Evolutionary conservation across 2,329 filamentous ascomycete genomes (phyloP).

Genomic region (Capronia epimyces): DNA sequence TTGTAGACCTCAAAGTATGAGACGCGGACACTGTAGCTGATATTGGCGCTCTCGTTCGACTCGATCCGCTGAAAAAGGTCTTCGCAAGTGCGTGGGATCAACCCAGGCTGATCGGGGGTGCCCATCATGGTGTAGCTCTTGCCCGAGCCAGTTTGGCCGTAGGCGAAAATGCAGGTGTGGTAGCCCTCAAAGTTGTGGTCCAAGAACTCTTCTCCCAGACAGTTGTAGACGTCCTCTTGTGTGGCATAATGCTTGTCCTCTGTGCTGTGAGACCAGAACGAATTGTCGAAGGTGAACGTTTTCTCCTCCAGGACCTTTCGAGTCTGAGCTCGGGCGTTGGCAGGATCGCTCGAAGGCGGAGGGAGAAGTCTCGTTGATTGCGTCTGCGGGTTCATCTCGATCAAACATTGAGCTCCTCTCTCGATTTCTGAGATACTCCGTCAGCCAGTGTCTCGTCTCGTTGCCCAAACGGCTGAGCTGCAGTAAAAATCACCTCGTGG

Average conservation of each 20-base stretch:
- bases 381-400: conserved; percentile 82
- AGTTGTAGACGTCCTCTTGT: conserved; percentile 91
- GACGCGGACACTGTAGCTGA: conserved; percentile 94
- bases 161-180: conserved; percentile 98
- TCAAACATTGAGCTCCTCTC: conserved; percentile 73
- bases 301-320: conserved; percentile 80
- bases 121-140: conserved; percentile 99
- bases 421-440: conserved; percentile 61
- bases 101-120: conserved; percentile 70
- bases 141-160: conserved; percentile 93
- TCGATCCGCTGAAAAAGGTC: conserved; percentile 94
- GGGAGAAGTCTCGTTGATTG: conserved; percentile 77
- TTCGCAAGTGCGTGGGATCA: conserved; percentile 92
- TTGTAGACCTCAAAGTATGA: conserved; percentile 99
- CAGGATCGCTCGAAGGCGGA: conserved; percentile 52
- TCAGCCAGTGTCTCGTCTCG: conserved; percentile 25
- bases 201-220: conserved; percentile 89
- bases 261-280: conserved; percentile 89
- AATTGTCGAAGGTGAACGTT: conserved; percentile 92
- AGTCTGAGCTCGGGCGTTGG: conserved; percentile 53
- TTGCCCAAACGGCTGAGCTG: too few relatives aligned
- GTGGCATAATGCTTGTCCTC: conserved; percentile 78
- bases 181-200: conserved; percentile 99
- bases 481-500: conserved; percentile 57
- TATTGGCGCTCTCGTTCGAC: conserved; percentile 75